Base-by-base conservation (phyloP, 441 rosid genomes). In the Adansonia gregorii region DNA sequence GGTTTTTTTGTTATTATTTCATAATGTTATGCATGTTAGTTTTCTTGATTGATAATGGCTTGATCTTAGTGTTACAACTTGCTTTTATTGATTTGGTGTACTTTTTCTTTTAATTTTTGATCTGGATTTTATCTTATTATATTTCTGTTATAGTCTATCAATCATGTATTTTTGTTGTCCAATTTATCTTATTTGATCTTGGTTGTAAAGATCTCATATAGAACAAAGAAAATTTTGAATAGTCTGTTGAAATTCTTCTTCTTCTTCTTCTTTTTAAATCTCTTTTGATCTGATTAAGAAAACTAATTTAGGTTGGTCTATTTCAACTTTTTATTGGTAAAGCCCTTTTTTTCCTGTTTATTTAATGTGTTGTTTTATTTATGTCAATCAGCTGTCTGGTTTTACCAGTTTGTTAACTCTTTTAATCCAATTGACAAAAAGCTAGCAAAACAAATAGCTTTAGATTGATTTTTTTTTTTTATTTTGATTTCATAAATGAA, bases 321-420 rank as follows among this genome's bases (percentile, higher is more conserved):
- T 48, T 71, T 52, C 19, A 24, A 48, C 12, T 24, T 24, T 49
- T 14, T 17, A 43, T 43, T 66, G 70, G 22, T 17, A 17, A 67
- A 43, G 12, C 31, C 8, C 5, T 39, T 43, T 35, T 66, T 41
- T 27, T 19, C 22, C 66, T 75, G 39, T 58, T 24, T 54, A 17
- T 51, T 24, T 54, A 19, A n/a, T 49, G 80, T 45, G 72, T 48
- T 74, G 35, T 63, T 72, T 78, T 76, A 41, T 43, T 58, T 58
- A 41, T 74, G 80, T 69, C 55, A 39, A 87, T 89, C 56, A 39
- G 19, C 39, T 55, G 3, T 49, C 45, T 35, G 67, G 17, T 17
- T 73, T 72, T 73, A 19, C 20, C 31, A 67, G 39, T 14, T 54
- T 48, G 43, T 39, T 27, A 52, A 41, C 24, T 10, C 67, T 63